phyloP scores from a whole-genome alignment of 495 filamentous ascomycete genomes.

The Daldinia bambusicola region DNA sequence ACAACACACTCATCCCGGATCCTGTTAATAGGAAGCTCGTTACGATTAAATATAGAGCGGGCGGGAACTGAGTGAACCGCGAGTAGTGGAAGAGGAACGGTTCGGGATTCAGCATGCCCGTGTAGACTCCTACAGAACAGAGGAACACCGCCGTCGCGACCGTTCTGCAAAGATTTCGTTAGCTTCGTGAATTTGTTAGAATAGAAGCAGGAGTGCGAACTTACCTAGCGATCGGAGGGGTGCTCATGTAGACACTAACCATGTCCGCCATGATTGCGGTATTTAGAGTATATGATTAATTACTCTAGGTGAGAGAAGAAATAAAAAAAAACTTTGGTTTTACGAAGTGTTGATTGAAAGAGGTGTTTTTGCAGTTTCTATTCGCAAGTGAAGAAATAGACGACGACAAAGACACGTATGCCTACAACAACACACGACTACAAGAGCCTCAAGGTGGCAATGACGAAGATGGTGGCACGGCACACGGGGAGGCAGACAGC shows the following conservation, averaged over 20 bases:
- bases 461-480: conserved; percentile 36
- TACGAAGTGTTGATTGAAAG: conserved; percentile 3
- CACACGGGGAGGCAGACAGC: conserved; percentile 41
- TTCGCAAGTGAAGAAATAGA: conserved; percentile 12
- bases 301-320: not conserved
- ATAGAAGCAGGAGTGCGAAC: conserved; percentile 6
- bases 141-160: conserved; percentile 73
- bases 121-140: conserved; percentile 69
- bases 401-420: conserved; percentile 34
- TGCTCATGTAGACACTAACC: conserved; percentile 40
- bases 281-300: conserved; percentile 2
- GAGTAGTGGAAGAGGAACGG: conserved; percentile 68
- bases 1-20: conserved; percentile 68
- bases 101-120: conserved; percentile 64
- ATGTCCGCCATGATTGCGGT: conserved; percentile 45
- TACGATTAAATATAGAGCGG: conserved; percentile 65
- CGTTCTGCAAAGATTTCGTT: conserved; percentile 62
- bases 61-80: conserved; percentile 69
- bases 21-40: conserved; percentile 79
- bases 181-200: conserved; percentile 1
- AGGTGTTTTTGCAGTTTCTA: not conserved
- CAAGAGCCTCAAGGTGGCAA: conserved; percentile 40
- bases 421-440: conserved; percentile 26
- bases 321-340: not conserved
- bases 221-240: conserved; percentile 49